Base-by-base conservation (phyloP, 176 grass and related monocot species). In the Triticum timopheevii region DNA sequence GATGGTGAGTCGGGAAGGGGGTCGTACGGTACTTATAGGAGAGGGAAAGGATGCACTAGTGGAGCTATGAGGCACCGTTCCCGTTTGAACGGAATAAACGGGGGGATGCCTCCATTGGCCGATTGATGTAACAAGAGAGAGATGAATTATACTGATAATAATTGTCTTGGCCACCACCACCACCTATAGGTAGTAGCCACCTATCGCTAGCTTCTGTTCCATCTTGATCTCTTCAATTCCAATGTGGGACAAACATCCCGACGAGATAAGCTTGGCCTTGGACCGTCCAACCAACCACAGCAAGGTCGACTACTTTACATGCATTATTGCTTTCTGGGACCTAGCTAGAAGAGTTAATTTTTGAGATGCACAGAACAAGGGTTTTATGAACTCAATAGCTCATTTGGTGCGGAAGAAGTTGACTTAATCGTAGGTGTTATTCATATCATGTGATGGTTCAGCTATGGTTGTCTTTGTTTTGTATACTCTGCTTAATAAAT, bases 71-170 rank as follows among this genome's bases (percentile, higher is more conserved):
- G 81, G 40, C 38, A 52, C 56, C 25, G 13, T 81, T 71, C 13
- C 83, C 54, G 47, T 94, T 89, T 93, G 82, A 94, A 91, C 80
- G 88, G 92, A 97, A 97, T 93, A 94, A 94, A 87, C 36, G n/a
- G 80, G 84, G 65, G 90, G 76, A 90, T 83, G 90, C 92, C 64
- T 49, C 86, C 58, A 91, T 93, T 93, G 83, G 86, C 20, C 20
- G 25, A 6, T 40, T 76, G 81, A 92, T 88, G 83, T 71, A 88
- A 88, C 78, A 71, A 67, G 36, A 84, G 38, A 76, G 25, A 74
- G 45, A n/a, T 82, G 33, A 78, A 33, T 77, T 87, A 13, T 7
- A 44, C 40, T 81, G 64, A 71, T 54, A 82, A 58, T 70, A 69
- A 87, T 87, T 64, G 49, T 91, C 62, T 88, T 69, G 50, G 69